These are phyloP conservation scores for Kodamaea jinghongensis DNA, from an alignment of 805 yeast genomes.

Conservation along the genomic window DNA sequence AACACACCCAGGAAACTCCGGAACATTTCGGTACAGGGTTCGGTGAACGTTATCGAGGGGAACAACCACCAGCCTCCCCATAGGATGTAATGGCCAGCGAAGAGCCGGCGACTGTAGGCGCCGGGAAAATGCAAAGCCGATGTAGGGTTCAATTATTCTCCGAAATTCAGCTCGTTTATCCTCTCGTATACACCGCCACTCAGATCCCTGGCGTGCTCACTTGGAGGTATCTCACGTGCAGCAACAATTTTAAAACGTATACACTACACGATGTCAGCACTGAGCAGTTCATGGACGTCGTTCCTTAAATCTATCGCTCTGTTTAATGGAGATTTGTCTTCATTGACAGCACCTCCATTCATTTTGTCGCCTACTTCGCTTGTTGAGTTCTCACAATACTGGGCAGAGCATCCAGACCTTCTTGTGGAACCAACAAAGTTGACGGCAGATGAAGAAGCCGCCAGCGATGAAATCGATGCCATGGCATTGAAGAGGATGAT, in stretches of 20 bases:
- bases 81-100: no score
- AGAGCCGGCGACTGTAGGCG: no score
- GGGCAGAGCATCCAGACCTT: constrained; percentile 91
- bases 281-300: constrained; percentile 74
- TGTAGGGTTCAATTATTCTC: no score
- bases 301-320: constrained; percentile 88
- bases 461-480: constrained; percentile 33
- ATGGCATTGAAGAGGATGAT: constrained; percentile 63
- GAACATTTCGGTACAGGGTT: neutral
- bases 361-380: constrained; percentile 87
- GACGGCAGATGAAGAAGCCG: constrained; percentile 37
- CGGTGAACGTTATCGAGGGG: no score
- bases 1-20: neutral
- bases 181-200: no score
- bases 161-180: no score
- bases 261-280: constrained; percentile 21
- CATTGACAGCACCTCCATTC: constrained; percentile 96
- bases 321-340: constrained; percentile 89
- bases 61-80: no score
- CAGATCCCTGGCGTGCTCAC: constrained; percentile 22
- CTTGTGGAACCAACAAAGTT: constrained; percentile 68
- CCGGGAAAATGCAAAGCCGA: no score
- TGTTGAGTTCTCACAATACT: constrained; percentile 89
- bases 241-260: neutral
- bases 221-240: neutral